Base-by-base conservation (phyloP, 2,329 filamentous ascomycete species). In the Teratosphaeria nubilosa region DNA sequence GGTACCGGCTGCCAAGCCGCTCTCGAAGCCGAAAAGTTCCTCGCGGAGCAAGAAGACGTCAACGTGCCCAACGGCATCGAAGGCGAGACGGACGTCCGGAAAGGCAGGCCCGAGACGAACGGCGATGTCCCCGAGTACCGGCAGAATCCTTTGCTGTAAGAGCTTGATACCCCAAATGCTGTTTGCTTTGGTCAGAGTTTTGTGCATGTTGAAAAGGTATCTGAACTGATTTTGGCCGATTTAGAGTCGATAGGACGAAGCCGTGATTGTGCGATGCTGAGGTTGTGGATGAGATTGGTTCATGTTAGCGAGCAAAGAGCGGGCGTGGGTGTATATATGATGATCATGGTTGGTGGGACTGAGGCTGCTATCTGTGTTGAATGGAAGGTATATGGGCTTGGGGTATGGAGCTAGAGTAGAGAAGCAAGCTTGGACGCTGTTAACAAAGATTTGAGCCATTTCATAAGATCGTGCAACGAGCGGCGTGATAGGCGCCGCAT, bases 1-100 rank as follows among this genome's bases (percentile, higher is more conserved):
- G 90, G 91, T 60, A 91, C 91, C 61, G 94, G 94, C 63, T 99
- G 94, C 75, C 87, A 96, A 78, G 94, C 94, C 56, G 94, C 92
- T 11, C 83, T 99, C 57, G 94, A 99, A 71, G 92, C 92, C 10
- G 94, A 99, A 77, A 95, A 96, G 75, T 96, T 83, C 79, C 79
- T 99, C 57, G 80, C 88, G 5, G 92, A 96, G 69, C 76, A 81
- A 54, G 88, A 92, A 68, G 89, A 92, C 68, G 68, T 78, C 13
- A 73, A 76, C 60, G 64, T 64, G 3, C 71, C 77, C 34, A 75
- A 77, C 66, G 72, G 74, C 5, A 76, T 78, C 66, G 79, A 79
- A 63, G 76, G 77, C 61, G 76, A 76, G 56, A 75, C 74, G 65
- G 75, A 77, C 61, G 76, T 74, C 56, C 75, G 77, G 69, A 79